Base-by-base conservation (phyloP, 768 basidiomycete species). In the Ramaria rubella region DNA sequence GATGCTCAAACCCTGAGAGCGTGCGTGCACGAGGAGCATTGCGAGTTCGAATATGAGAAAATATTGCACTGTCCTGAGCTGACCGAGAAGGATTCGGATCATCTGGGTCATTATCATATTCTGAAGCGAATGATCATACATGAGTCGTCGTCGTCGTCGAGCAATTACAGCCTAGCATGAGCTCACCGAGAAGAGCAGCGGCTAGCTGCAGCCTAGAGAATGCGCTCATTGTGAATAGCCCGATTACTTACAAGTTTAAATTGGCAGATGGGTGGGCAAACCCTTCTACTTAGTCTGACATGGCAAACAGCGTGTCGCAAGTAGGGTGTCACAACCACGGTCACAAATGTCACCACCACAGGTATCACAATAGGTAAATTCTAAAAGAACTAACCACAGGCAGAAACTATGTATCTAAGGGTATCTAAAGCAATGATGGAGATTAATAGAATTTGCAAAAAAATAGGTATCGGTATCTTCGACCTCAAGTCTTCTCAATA, bases 201-300 rank as follows among this genome's bases (percentile, higher is more conserved):
- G 90, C 91, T 52, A 94, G 76, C 69, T 93, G 90, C 60, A 92
- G 73, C 59, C 91, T 85, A 55, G 90, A 93, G 70, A 93, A 92
- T 1, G 78, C 66, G 49, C 77, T 69, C 65, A 67, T 66, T 42
- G n/a, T 42, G 11, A 17, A 21, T 42, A n/a, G n/a, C n/a, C 5
- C 7, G 14, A 42, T 42, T 7, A 6, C n/a, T 4, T 12, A 17
- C 40, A 7, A 42, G n/a, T 42, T n/a, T 3, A 38, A 38, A 42
- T 19, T 42, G 11, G 17, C 38, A 42, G 23, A 42, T 2, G 11
- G 8, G 9, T 6, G 40, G n/a, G n/a, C n/a, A n/a, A n/a, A n/a
- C n/a, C n/a, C n/a, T n/a, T n/a, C n/a, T n/a, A n/a, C n/a, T n/a
- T n/a, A n/a, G 36, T 11, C 36, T 38, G 36, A 11, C 11, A 38